These are phyloP conservation scores for Salix exigua DNA, from an alignment of 345 rosid species.

Conservation along the genomic window DNA sequence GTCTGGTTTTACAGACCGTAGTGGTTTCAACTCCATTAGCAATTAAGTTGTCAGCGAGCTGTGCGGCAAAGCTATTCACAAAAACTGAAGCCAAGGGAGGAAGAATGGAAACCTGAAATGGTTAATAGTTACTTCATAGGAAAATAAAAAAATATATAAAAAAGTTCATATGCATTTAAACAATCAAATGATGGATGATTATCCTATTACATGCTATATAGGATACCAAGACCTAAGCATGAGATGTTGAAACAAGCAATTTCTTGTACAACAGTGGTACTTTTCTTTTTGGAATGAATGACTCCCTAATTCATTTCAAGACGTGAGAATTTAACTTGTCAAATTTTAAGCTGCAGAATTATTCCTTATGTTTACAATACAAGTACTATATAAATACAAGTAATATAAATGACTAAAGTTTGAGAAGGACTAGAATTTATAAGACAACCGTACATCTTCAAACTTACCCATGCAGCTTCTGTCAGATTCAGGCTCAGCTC, in stretches of 20 bases:
- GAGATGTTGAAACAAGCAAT: not conserved
- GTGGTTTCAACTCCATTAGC: conserved; percentile 78
- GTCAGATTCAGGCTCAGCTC: conserved; percentile 77
- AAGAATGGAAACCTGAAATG: conserved; percentile 86
- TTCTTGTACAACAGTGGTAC: not conserved
- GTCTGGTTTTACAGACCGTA: conserved; percentile 41
- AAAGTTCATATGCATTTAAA: not conserved
- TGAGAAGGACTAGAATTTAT: not conserved
- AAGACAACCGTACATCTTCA: not conserved
- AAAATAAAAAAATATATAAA: not conserved
- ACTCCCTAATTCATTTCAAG: not conserved
- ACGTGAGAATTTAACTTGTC: not conserved
- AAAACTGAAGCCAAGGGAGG: conserved; percentile 89
- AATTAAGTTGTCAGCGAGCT: conserved; percentile 78
- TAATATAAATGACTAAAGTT: not conserved
- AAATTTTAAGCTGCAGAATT: not conserved
- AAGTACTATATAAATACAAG: not conserved
- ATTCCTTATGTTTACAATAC: not conserved
- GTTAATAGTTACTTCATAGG: not conserved
- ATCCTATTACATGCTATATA: not conserved
- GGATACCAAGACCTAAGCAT: not conserved
- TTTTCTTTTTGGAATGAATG: not conserved
- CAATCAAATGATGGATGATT: not conserved
- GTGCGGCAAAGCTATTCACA: conserved; percentile 74
- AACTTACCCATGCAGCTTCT: conserved; percentile 95